phyloP scores from a whole-genome alignment of 2,329 filamentous ascomycete species.

The Alternaria solani region DNA sequence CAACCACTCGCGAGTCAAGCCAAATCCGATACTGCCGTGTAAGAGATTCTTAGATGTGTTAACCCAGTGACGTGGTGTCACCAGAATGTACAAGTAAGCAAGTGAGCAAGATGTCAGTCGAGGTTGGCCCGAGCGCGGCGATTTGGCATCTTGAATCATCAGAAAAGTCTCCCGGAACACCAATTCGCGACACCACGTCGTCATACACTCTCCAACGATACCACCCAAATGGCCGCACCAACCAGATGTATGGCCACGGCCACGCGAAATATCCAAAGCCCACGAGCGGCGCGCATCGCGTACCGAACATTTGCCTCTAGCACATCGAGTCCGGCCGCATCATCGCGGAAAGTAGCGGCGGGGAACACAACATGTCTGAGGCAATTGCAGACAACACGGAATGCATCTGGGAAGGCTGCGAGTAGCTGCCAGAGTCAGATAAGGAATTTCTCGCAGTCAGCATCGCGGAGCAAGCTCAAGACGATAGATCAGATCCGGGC shows the following conservation, averaged over 20 bases:
- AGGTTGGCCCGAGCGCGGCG: conserved; percentile 16
- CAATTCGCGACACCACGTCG: conserved; percentile 13
- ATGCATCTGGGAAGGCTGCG: conserved; percentile 2
- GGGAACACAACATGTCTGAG: conserved; percentile 24
- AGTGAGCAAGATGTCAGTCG: conserved; percentile 15
- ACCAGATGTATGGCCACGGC: conserved; percentile 35
- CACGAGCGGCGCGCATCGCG: conserved; percentile 24
- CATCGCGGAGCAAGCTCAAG: conserved; percentile 41
- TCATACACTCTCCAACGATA: background rate
- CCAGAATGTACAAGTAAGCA: background rate
- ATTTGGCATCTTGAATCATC: conserved; percentile 17
- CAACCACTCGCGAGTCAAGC: background rate
- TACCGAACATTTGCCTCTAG: conserved; percentile 39
- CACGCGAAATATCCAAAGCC: conserved; percentile 21
- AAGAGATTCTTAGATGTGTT: background rate
- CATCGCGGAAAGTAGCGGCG: conserved; percentile 18
- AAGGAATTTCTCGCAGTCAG: conserved; percentile 41
- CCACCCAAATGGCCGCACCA: conserved; percentile 38
- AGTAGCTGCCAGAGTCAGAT: conserved; percentile 19
- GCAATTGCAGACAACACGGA: conserved; percentile 14
- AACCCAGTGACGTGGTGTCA: background rate
- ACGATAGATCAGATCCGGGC: conserved; percentile 48
- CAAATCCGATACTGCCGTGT: too few relatives aligned
- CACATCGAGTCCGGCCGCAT: conserved; percentile 20
- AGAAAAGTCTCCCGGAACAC: conserved; percentile 23